Evolutionary conservation across 2,329 filamentous ascomycete species (phyloP), one percentile per base, ranked within the genome.

Genomic region (Piedraia hortae): DNA sequence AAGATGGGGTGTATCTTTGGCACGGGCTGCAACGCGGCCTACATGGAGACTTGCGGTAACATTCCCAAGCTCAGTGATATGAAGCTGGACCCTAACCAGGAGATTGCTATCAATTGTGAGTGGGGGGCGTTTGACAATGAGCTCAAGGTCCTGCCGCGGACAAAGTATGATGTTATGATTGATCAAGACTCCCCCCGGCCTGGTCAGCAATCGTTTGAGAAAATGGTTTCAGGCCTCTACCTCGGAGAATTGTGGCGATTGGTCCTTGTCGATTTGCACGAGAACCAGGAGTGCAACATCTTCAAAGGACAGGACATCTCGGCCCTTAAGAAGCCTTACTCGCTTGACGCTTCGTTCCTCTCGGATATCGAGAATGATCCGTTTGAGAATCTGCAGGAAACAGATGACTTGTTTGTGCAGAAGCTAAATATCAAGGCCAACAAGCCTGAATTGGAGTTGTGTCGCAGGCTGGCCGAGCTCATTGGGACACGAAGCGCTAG

Each of bases 1-100:
- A 78, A 67, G 50, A 85, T 93, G 38, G 85, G 85, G 25, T 91
- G 82, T 48, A 97, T 97, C 42, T 97, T 97, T 39, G 85, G 85
- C 36, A 97, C 85, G 7, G 85, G 85, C 27, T 91, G 85, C 53
- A 97, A 97, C 40, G 85, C 82, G 18, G 85, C 85, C 17, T 97
- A 97, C 53, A 89, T 97, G 72, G 85, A 97, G 49, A 51, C 88
- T 39, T 74, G 64, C 31, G 78, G 77, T 32, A 74, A 70, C 7
- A 77, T 97, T 32, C 82, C 80, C 32, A 97, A 97, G 57, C 63
- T 97, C 24, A 75, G 72, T 6, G 66, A 91, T 50, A 62, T 89
- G 56, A 85, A 88, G 38, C 61, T 93, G 16, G 72, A 78, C 21
- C 55, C 75, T 0, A 31, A 39, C 12, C 37, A 42, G 25, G 70